Evolutionary conservation across 1,284 basidiomycete genomes (phyloP).

Genomic region (Cutaneotrichosporon spelunceum): DNA sequence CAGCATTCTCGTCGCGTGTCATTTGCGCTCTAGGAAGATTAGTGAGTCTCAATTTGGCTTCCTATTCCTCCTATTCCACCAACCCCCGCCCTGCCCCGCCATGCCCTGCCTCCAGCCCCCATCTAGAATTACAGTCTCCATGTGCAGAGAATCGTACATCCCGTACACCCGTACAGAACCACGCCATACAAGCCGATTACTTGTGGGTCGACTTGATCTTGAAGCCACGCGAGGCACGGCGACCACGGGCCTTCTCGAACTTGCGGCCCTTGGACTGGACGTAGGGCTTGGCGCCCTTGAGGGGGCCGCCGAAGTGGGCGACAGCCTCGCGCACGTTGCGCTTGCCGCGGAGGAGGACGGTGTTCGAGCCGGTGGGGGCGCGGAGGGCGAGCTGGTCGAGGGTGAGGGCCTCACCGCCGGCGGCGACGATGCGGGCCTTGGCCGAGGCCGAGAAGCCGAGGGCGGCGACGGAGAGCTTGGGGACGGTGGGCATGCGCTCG

Average conservation of each 20-base stretch:
- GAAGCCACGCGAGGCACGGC: constrained; percentile 58
- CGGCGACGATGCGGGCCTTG: constrained; percentile 89
- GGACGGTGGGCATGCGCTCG: constrained; percentile 78
- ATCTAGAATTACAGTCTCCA: constrained; percentile 6
- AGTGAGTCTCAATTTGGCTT: no score
- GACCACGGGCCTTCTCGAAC: constrained; percentile 71
- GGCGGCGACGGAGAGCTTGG: constrained; percentile 91
- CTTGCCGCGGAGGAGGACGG: constrained; percentile 68
- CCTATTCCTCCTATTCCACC: no score
- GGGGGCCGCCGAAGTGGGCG: constrained; percentile 80
- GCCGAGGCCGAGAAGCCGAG: constrained; percentile 92
- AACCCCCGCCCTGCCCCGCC: no score
- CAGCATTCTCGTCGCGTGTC: no score
- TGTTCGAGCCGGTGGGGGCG: constrained; percentile 92
- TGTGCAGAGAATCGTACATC: constrained; percentile 7
- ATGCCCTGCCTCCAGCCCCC: neutral
- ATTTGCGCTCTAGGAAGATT: no score
- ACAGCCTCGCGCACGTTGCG: constrained; percentile 89
- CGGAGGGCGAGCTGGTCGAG: constrained; percentile 95
- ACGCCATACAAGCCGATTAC: constrained; percentile 26
- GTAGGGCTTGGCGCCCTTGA: constrained; percentile 54
- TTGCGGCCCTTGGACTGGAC: constrained; percentile 95
- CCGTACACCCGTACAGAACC: constrained; percentile 7
- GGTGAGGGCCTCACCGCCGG: constrained; percentile 91
- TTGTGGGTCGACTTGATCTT: constrained; percentile 53